Base-by-base conservation (phyloP, 768 basidiomycete genomes). In the Omphalotus guepiniiformis region DNA sequence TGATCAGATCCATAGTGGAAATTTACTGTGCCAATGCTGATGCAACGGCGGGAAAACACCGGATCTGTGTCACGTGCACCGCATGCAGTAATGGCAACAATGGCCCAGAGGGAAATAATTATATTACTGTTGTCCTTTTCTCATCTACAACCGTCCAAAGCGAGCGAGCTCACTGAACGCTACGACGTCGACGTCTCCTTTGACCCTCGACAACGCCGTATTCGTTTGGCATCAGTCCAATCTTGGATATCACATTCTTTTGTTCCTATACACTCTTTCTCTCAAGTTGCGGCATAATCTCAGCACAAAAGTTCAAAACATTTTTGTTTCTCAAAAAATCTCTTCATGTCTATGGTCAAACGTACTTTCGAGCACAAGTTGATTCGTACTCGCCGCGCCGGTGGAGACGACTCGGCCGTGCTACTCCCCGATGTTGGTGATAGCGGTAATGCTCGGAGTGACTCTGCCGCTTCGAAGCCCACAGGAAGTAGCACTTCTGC, bases 341-440 rank as follows among this genome's bases (percentile, higher is more conserved):
- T n/a, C n/a, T 35, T 34, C 44, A 46, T 46, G 44, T 46, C 44
- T 37, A 22, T 37, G 26, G 34, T 36, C 44, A 46, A 36, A 34
- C 15, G 34, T 37, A 11, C 35, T 27, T 7, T 27, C 7, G 22
- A 35, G 21, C 44, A 36, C 16, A 32, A 27, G 35, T 25, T 16
- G 23, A 27, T 6, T 15, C 44, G 38, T 23, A 2, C 19, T 21
- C 29, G 29, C 16, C 32, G 29, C 38, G 34, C 44, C 38, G 25
- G 27, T 16, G 6, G 34, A 16, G 34, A 16, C 7, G 19, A 22
- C 18, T 7, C 21, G 23, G 19, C 32, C 36, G 12, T n/a, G n/a
- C n/a, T n/a, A n/a, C n/a, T n/a, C n/a, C n/a, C 28, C 19, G 42
- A 19, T 21, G 21, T 23, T 26, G 16, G 18, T 6, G 19, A 19